Base-by-base conservation (phyloP, 2,329 filamentous ascomycete genomes). In the Aureobasidium zeae region DNA sequence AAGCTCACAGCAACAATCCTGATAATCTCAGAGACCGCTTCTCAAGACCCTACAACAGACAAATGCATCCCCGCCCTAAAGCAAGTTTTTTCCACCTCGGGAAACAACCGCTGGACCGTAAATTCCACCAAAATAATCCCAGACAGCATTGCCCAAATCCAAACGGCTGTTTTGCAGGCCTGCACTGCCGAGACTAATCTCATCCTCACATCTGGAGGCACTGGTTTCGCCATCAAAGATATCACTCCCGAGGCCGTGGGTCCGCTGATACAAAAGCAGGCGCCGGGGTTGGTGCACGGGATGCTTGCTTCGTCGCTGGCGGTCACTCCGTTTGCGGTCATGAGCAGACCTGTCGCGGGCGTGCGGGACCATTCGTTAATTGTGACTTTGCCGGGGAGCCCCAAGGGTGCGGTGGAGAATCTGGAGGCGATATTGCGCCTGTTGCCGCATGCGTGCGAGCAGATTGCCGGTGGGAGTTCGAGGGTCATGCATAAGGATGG, bases 251-350 rank as follows among this genome's bases (percentile, higher is more conserved):
- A 96, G 73, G 88, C 87, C 38, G 75, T 95, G n/a, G 67, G 72
- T 11, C 76, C 81, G 4, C 64, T 96, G 29, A 71, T 96, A 31
- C 80, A 94, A 56, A 87, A 83, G 58, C 78, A 89, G 61, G 91
- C 91, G 0, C 79, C 87, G 0, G 91, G 91, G 1, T 70, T 98
- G 37, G 83, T 95, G 72, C 88, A 98, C 64, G 87, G 80, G 51
- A 98, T 98, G 89, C 71, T 98, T 30, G 73, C 87, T 5, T 72
- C 85, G 15, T 96, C 89, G 1, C 68, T 94, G 12, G 70, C 77
- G 31, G 79, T 96, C 24, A 98, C 91, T 2, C 88, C 89, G 34
- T 98, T 98, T 65, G 91, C 91, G 32, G 81, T 94, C 69, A 98
- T 98, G 91, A 85, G 91, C 39, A 77, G 91, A 33, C 91, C 91